Percentiles rank a stretch among this genome's conserved stretches.
Evolutionary conservation across 2,329 filamentous ascomycete species (phyloP).

Genomic region (Fusarium heterosporum): DNA sequence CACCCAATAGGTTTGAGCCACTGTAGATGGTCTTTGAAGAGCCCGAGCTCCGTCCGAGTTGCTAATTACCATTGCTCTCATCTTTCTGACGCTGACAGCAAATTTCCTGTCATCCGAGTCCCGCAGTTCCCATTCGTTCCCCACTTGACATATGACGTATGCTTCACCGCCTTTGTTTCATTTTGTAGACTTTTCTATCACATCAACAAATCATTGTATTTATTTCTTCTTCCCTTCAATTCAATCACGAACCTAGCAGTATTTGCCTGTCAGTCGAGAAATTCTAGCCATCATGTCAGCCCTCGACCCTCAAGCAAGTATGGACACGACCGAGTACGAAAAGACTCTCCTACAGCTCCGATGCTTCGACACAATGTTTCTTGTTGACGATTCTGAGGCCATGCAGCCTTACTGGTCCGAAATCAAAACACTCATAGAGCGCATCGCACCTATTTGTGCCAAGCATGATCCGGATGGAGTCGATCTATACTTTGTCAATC

Average conservation of each 20-base stretch:
- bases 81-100: too few relatives aligned
- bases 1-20: too few relatives aligned
- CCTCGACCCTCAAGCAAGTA: slow-evolving; percentile 1
- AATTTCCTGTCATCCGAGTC: neutral
- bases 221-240: neutral
- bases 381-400: slow-evolving; percentile 14
- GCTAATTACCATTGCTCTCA: too few relatives aligned
- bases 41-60: too few relatives aligned
- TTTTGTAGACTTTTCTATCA: neutral
- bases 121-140: neutral
- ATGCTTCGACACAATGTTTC: slow-evolving; percentile 26
- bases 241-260: neutral
- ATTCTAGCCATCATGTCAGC: slow-evolving; percentile 1
- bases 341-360: slow-evolving; percentile 16
- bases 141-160: slow-evolving; percentile 4
- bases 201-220: neutral
- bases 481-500: slow-evolving; percentile 22
- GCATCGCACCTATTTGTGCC: slow-evolving; percentile 20
- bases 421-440: slow-evolving; percentile 24
- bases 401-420: slow-evolving; percentile 26
- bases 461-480: slow-evolving; percentile 20
- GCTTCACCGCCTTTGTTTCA: slow-evolving; percentile 15
- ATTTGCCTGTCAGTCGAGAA: neutral
- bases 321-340: slow-evolving; percentile 7
- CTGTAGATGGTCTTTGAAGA: too few relatives aligned